Evolutionary conservation across 2,329 filamentous ascomycete species (phyloP).

Genomic region (Cryphonectria parasitica): DNA sequence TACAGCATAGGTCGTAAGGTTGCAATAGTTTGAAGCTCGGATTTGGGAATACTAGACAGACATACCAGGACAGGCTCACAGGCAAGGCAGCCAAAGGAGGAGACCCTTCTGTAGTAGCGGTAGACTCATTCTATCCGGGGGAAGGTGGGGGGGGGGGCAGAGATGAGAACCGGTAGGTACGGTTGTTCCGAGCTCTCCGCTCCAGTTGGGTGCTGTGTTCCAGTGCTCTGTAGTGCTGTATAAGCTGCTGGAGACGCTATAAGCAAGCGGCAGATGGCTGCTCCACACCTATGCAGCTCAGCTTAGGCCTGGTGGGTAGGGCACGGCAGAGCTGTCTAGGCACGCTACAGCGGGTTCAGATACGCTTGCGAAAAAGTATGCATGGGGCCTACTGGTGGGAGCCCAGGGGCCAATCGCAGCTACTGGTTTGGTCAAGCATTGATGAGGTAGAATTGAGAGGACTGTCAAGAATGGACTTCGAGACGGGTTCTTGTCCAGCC

Average conservation of each 20-base stretch:
- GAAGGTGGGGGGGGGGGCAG: too few species aligned
- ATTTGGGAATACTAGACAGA: background rate
- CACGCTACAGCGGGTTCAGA: constrained; percentile 3
- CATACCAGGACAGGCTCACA: background rate
- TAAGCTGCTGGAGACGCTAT: background rate
- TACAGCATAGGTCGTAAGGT: background rate
- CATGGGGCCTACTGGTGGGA: background rate
- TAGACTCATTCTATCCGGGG: background rate
- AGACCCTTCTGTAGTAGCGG: background rate
- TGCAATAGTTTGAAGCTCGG: background rate
- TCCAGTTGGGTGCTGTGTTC: background rate
- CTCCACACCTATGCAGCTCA: background rate
- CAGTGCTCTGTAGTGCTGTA: background rate
- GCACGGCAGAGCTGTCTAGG: background rate
- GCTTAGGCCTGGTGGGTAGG: background rate
- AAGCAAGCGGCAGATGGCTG: background rate
- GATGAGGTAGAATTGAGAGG: background rate
- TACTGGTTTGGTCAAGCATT: constrained; percentile 13
- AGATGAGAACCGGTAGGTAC: background rate
- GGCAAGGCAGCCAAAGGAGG: background rate
- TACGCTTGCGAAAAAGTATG: background rate
- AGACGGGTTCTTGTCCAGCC: background rate
- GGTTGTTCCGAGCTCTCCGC: background rate
- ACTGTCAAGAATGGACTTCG: background rate
- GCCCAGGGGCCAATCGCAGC: constrained; percentile 5